Base-by-base conservation (phyloP, 2,329 filamentous ascomycete genomes). In the Pseudogymnoascus pannorum region DNA sequence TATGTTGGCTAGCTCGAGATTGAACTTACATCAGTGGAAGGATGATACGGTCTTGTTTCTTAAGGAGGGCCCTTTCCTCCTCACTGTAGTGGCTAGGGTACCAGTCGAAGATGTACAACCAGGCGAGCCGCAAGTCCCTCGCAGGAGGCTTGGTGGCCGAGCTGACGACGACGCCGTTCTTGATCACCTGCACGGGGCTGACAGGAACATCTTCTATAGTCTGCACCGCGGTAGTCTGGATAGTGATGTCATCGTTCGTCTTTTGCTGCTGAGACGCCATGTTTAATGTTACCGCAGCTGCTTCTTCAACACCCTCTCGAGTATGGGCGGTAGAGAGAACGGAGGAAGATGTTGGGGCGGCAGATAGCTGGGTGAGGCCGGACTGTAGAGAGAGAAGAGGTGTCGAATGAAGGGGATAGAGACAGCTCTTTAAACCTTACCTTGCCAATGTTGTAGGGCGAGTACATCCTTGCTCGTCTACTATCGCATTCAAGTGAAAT, bases 41-140 rank as follows among this genome's bases (percentile, higher is more conserved):
- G 44, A 78, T 75, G 77, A 66, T 35, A 35, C 33, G 33, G 33
- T 35, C 33, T 35, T 35, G 33, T 65, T 78, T 78, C 66, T 76
- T 74, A 6, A 78, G 64, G 35, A 77, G 77, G 9, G 65, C 68
- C 2, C 74, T 71, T 62, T 78, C 76, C 59, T 75, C 73, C 14
- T 68, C 66, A 42, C 65, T 66, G 65, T 73, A 72, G 36, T 73
- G 67, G 29, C 67, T 68, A 0, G 71, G 71, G 33, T 72, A 73
- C 71, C 70, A 72, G 36, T 72, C 64, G 48, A 70, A 71, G 8
- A 67, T 62, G 36, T 69, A 68, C n/a, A 70, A 9, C 68, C 66
- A 83, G 60, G 72, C 69, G 33, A 35, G 33, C 33, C 33, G 33
- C 33, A 35, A 35, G 33, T 35, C 33, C 12, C 33, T 35, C 33